Conservation (phyloP, 2,329 filamentous ascomycete genomes). For the Cercospora citrullina region DNA sequence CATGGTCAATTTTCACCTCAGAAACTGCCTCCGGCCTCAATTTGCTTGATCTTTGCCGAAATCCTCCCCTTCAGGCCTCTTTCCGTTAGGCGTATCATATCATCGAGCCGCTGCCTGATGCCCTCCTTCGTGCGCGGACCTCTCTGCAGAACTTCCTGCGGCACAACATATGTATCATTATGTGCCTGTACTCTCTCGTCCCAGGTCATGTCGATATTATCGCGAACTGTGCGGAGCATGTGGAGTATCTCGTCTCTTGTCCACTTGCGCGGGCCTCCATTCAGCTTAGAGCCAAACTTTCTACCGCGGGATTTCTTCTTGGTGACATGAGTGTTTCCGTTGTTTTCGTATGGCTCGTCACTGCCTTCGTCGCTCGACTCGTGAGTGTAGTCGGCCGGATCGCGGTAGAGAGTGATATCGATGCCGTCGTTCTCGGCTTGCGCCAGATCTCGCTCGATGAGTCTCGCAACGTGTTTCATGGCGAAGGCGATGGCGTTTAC, state of each 20-base stretch:
- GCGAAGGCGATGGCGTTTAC: conserved; percentile 5
- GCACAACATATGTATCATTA: not conserved
- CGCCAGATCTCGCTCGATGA: not conserved
- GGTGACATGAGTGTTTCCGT: not conserved
- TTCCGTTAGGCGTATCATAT: not conserved
- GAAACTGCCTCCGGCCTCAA: not conserved
- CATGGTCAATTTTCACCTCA: not conserved
- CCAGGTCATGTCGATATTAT: conserved; percentile 4
- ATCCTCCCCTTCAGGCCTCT: conserved; percentile 5
- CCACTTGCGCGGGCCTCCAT: not conserved
- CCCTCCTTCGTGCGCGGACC: not conserved
- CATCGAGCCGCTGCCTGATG: conserved; percentile 3
- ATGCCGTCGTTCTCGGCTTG: conserved; percentile 1
- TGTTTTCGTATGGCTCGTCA: not conserved
- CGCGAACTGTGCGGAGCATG: not conserved
- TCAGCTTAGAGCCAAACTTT: not conserved
- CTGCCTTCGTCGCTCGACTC: not conserved
- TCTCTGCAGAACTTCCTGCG: not conserved
- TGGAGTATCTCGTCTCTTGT: not conserved
- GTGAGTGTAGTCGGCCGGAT: conserved; percentile 3
- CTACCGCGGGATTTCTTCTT: not conserved
- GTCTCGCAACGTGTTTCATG: not conserved
- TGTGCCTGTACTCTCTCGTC: not conserved
- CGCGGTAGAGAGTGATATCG: not conserved
- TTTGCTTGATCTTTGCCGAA: conserved; percentile 3